Evolutionary conservation across 1,139 yeast genomes (phyloP), one percentile per base, ranked within the genome.

Genomic region (Debaryomyces sp.): DNA sequence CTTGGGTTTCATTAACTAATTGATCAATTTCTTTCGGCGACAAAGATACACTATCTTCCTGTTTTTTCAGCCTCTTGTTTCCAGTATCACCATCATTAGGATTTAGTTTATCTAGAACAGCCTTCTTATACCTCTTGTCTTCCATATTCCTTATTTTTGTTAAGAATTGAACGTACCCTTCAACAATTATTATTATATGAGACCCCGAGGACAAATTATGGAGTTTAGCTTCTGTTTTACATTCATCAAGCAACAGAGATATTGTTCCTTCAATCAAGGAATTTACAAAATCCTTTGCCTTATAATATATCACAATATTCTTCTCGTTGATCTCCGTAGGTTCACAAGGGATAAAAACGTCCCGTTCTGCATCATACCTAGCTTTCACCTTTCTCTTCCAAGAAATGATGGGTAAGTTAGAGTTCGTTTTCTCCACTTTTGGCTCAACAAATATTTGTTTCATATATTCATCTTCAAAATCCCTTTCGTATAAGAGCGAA

Each of bases 341-440:
- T 0, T 62, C 67, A 46, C 80, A 70, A 0, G 92, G 91, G 7
- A 80, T 71, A 53, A 82, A 86, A 0, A 77, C 58, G 53, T 82
- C 87, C 40, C 69, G 67, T 2, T 57, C 61, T 15, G 66, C 55
- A 55, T 79, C 78, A 58, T 81, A 84, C 1, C 62, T 57, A 1
- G 85, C 72, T 24, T 53, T 63, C 4, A 69, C 62, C 23, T 60
- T 57, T 9, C 81, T 57, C 47, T 62, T 66, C 79, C 80, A 76
- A 39, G 54, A 55, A 6, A 75, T 64, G 8, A 69, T 45, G 0
- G 78, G 78, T 4, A 62, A 22, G 6, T 58, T 60, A 2, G 36
- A 13, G 13, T 18, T 10, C 13, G 15, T 5, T 9, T 43, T 24
- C 24, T 60, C 52, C 5, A 57, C 52, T 6, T 45, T 44, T 6